Evolutionary conservation across 306 rosid genomes (phyloP).

Genomic region (Medicago arabica): DNA sequence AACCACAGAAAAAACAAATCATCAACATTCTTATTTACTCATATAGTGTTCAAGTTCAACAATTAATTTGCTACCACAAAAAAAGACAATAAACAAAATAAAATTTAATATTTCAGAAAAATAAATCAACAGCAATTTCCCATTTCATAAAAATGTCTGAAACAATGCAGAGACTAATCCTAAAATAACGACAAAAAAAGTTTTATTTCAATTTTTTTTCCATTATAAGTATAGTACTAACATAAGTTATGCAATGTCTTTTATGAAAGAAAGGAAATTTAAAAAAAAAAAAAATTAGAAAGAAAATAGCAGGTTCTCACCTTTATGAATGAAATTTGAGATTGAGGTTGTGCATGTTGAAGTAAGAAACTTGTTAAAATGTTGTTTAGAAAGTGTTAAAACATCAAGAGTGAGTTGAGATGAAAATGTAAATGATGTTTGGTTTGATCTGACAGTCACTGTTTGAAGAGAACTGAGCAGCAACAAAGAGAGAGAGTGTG

Average conservation of each 20-base stretch:
- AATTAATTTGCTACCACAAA: conserved; percentile 8
- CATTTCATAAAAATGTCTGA: not conserved
- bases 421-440: conserved; percentile 24
- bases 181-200: not conserved
- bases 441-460: conserved; percentile 44
- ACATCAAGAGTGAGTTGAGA: too few relatives aligned
- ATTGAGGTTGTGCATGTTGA: conserved; percentile 23
- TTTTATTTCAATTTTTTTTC: not conserved
- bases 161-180: too few relatives aligned
- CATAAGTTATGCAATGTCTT: conserved; percentile 7
- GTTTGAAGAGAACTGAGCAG: conserved; percentile 34
- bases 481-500: conserved; percentile 32
- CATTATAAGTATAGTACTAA: conserved; percentile 11
- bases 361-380: not conserved
- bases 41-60: not conserved
- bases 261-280: not conserved
- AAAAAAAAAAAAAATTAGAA: not conserved
- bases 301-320: conserved; percentile 22
- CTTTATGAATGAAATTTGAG: conserved; percentile 34
- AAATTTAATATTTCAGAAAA: conserved; percentile 10
- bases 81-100: not conserved
- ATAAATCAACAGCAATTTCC: not conserved
- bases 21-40: not conserved
- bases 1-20: conserved; percentile 3
- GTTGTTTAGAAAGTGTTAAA: not conserved